A percentile compares a stretch with the other conserved stretches of the same genome.
Conservation (phyloP, 495 filamentous ascomycete genomes). For the Tetracladium setigerum region DNA sequence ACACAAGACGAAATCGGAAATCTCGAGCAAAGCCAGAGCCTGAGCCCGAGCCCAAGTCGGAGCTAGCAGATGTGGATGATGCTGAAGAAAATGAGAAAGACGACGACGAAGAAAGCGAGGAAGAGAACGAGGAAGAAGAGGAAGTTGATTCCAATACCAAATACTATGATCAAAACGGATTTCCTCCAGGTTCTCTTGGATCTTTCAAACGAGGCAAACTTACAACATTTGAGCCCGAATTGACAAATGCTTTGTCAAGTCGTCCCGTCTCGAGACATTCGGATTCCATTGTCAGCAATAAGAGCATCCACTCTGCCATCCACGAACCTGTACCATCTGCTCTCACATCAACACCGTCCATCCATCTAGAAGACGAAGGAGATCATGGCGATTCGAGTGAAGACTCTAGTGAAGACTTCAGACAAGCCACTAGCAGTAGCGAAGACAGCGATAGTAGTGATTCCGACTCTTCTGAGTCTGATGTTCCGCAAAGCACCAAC, state of each 20-base stretch:
- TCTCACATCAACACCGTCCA: constrained; percentile 14
- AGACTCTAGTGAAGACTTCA: constrained; percentile 10
- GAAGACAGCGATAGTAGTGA: constrained; percentile 9
- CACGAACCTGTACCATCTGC: constrained; percentile 1
- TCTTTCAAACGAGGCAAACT: constrained; percentile 23
- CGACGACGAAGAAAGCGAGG: not conserved
- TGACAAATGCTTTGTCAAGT: constrained; percentile 6
- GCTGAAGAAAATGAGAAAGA: constrained; percentile 1
- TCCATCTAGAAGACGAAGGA: constrained; percentile 9
- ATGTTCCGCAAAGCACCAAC: constrained; percentile 15
- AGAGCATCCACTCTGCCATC: constrained; percentile 4
- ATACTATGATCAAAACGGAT: constrained; percentile 38
- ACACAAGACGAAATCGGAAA: not conserved
- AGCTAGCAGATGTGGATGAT: constrained; percentile 1
- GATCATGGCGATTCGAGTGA: constrained; percentile 9
- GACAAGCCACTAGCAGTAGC: not conserved
- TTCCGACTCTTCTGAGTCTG: constrained; percentile 13
- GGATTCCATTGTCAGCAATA: constrained; percentile 5
- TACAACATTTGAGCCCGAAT: constrained; percentile 14
- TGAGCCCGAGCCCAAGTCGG: not conserved
- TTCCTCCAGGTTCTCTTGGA: constrained; percentile 41
- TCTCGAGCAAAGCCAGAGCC: not conserved
- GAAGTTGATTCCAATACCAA: constrained; percentile 18
- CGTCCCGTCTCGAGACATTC: constrained; percentile 4
- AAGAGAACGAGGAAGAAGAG: not conserved